phyloP scores from a whole-genome alignment of 2,329 filamentous ascomycete genomes.

The Thielaviopsis punctulata region DNA sequence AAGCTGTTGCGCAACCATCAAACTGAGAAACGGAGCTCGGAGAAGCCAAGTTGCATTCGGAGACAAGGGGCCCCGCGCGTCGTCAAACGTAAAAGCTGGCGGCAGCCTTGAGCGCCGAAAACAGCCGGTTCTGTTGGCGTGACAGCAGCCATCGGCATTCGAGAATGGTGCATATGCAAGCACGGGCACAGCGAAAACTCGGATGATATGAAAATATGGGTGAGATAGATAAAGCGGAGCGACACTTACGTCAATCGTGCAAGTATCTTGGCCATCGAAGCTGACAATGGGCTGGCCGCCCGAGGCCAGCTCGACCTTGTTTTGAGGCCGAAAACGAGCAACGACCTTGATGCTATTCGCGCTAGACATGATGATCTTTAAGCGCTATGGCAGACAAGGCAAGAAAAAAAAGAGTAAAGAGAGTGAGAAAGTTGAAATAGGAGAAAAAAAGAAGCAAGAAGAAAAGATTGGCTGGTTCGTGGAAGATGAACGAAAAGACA shows the following conservation, averaged over 20 bases:
- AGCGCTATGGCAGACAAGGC: background rate
- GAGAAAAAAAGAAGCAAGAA: background rate
- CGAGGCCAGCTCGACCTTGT: constrained; percentile 78
- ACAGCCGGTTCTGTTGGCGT: background rate
- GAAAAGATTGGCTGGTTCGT: background rate
- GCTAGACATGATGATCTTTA: constrained; percentile 32
- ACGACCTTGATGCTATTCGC: constrained; percentile 67
- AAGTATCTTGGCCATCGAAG: constrained; percentile 81
- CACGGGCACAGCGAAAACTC: background rate
- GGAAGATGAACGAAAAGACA: background rate
- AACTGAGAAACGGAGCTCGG: background rate
- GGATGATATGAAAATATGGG: background rate
- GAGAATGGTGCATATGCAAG: background rate
- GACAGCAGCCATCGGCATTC: too few relatives aligned
- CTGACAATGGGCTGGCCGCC: constrained; percentile 83
- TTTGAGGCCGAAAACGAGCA: constrained; percentile 93
- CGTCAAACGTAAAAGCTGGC: too few relatives aligned
- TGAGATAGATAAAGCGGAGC: background rate
- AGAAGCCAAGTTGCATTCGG: background rate
- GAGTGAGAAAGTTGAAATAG: background rate
- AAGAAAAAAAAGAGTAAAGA: background rate
- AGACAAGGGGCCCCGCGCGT: background rate
- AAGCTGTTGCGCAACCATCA: too few relatives aligned
- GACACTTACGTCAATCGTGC: constrained; percentile 59
- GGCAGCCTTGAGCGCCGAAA: background rate